These are phyloP conservation scores for Hordeum vulgare DNA, from an alignment of 176 grass and related monocot species.

Conservation along the genomic window MorexV3_pseudomolecules_assembly NC_058520.1:109124290-109124789, in stretches of 20 bases:
- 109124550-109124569: not conserved
- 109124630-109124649: not conserved
- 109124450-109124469: not conserved
- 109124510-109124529: not conserved
- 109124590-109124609: not conserved
- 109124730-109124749: not conserved
- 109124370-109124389: not conserved
- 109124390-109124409: not conserved
- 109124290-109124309: not conserved
- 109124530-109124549: not conserved
- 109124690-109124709: slow-evolving; percentile 14
- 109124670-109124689: not conserved
- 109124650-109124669: not conserved
- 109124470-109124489: not conserved
- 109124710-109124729: not conserved
- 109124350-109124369: not conserved
- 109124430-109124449: not conserved
- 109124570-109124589: not conserved
- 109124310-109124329: not conserved
- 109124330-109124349: not conserved
- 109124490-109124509: not conserved
- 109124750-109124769: slow-evolving; percentile 17
- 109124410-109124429: not conserved
- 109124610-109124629: not conserved
- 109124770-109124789: not conserved